Base-by-base conservation (phyloP, 73 alveolate genomes). In the Blepharisma stoltei region DNA sequence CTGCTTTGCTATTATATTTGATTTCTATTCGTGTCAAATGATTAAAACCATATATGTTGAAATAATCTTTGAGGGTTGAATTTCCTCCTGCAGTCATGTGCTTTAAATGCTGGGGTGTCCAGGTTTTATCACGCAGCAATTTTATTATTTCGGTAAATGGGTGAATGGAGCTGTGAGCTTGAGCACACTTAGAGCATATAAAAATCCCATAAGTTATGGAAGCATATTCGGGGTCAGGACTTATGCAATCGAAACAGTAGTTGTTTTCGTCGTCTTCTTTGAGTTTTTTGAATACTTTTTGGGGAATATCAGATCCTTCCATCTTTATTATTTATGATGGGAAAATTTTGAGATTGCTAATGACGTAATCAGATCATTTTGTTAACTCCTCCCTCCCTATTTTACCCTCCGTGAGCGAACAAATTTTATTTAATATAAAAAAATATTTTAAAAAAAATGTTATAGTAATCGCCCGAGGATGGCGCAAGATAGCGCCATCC, bases 211-310 rank as follows among this genome's bases (percentile, higher is more conserved):
- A 14, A 38, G 14, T 60, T 60, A 60, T 25, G 14, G 73, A 60
- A 25, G 73, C 45, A 38, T 14, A 60, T 20, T n/a, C 23, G 2
- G 73, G 73, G 5, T 14, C 14, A 8, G 11, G 18, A 14, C 48
- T 18, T 8, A 20, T 18, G 23, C 73, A 60, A 2, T 60, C 73
- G 73, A 60, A 14, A 5, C 73, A 60, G 18, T 60, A 14, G 73
- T 60, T 60, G 73, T 60, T 60, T 60, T 60, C 73, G 2, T n/a
- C 18, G 73, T 60, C 73, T 20, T 60, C 65, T 60, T 60, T 25
- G 37, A 60, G 73, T n/a, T 60, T 60, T 20, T 60, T 60, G 73
- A 60, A 60, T 8, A 60, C 23, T 5, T 60, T 18, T 50, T 11
- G 21, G 21, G 65, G 5, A 50, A 32, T 32, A 32, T 32, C 41